Evolutionary conservation across 2,329 filamentous ascomycete species (phyloP).

Genomic region (Metarhizium robertsii): DNA sequence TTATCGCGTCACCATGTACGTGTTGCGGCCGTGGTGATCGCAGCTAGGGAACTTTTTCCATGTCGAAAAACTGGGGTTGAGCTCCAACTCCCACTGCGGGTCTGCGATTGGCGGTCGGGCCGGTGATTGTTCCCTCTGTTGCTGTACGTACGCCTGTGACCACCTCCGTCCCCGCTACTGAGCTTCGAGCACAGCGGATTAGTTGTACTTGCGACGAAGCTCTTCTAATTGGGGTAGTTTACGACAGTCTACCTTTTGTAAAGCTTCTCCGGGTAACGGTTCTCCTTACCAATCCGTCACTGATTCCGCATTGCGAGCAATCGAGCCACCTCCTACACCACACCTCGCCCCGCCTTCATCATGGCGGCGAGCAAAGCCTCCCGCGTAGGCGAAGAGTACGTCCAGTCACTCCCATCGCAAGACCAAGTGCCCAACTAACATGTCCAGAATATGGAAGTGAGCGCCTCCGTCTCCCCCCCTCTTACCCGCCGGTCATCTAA

Average conservation of each 20-base stretch:
- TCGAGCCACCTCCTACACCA: neutral
- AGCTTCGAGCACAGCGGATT: neutral
- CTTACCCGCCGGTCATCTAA: conserved; percentile 15
- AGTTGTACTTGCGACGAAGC: neutral
- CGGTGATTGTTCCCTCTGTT: conserved; percentile 21
- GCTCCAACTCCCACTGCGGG: neutral
- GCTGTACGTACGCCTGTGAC: neutral
- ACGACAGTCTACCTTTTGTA: neutral
- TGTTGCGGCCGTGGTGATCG: conserved; percentile 1
- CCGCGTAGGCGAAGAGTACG: conserved; percentile 54
- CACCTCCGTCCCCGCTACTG: neutral
- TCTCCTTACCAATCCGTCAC: neutral
- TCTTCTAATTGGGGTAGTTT: neutral
- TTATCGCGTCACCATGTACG: neutral
- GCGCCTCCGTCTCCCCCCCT: conserved; percentile 21
- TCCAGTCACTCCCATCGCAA: conserved; percentile 10
- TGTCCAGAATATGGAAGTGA: conserved; percentile 82
- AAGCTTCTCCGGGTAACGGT: neutral
- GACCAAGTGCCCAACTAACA: conserved; percentile 13
- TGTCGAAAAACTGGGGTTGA: neutral
- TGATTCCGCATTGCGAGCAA: conserved; percentile 2
- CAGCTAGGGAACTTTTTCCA: neutral
- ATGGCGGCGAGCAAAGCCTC: conserved; percentile 54
- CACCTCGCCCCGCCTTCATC: conserved; percentile 1
- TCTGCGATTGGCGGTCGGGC: conserved; percentile 22